Evolutionary conservation across 1,284 basidiomycete genomes (phyloP).

Genomic region (Erythrobasidium hasegawianum): DNA sequence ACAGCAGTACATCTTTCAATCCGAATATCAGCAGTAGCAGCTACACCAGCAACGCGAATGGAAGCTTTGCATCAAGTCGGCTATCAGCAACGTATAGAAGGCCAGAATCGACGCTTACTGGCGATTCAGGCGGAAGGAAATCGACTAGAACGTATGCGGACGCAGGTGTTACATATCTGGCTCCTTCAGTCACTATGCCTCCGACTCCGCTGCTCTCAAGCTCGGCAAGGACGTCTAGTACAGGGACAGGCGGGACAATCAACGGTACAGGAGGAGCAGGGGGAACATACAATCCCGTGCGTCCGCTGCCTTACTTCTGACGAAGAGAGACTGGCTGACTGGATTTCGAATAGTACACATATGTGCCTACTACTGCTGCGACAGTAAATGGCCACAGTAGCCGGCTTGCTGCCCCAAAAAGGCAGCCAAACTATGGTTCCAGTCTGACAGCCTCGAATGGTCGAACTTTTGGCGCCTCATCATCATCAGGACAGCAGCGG

Average conservation of each 20-base stretch:
- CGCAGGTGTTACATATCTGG: slow-evolving; percentile 19
- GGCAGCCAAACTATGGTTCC: no score
- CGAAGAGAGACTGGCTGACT: no score
- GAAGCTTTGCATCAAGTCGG: background rate
- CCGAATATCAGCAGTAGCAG: background rate
- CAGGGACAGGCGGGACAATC: no score
- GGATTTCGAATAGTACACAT: slow-evolving; percentile 35
- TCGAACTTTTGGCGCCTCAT: no score
- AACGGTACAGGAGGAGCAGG: background rate
- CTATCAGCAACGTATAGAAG: background rate
- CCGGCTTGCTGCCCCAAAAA: no score
- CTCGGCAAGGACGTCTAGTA: background rate
- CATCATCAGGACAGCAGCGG: no score
- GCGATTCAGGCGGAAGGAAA: background rate
- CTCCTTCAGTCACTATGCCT: slow-evolving; percentile 28
- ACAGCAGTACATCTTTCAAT: slow-evolving; percentile 1
- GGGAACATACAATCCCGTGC: slow-evolving; percentile 9
- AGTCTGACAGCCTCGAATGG: no score
- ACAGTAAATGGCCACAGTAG: background rate
- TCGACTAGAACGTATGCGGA: slow-evolving; percentile 17
- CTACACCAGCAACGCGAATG: no score
- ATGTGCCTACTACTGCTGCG: slow-evolving; percentile 25
- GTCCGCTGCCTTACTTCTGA: no score
- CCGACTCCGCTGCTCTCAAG: background rate
- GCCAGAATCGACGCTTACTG: background rate